phyloP scores from a whole-genome alignment of 2,329 filamentous ascomycete species.

The Pseudogymnoascus sp. region DNA sequence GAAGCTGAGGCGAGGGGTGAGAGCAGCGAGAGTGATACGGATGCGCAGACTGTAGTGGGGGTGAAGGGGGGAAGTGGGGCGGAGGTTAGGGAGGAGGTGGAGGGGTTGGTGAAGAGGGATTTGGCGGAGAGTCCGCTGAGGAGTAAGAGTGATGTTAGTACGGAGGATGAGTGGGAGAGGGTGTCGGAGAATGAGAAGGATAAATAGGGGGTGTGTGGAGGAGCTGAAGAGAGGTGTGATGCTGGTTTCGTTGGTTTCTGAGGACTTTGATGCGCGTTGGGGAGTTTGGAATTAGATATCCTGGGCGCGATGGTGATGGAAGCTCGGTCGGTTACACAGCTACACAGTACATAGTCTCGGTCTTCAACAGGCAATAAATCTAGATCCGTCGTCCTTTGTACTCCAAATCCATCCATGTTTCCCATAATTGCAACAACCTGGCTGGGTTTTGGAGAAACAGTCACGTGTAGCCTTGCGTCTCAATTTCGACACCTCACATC shows the following conservation, averaged over 20 bases:
- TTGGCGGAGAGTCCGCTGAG: slow-evolving; percentile 29
- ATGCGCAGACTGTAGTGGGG: slow-evolving; percentile 47
- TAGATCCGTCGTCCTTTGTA: neutral
- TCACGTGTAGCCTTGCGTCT: neutral
- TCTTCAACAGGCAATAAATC: neutral
- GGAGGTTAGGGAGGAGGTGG: slow-evolving; percentile 15
- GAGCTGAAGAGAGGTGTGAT: neutral
- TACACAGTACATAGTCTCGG: neutral
- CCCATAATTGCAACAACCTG: neutral
- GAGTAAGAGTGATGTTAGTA: slow-evolving; percentile 56
- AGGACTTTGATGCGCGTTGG: neutral
- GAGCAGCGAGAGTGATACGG: slow-evolving; percentile 32
- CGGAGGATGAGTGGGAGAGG: slow-evolving; percentile 97
- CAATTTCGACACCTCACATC: neutral
- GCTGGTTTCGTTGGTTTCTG: neutral
- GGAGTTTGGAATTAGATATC: neutral
- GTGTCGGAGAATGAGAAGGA: slow-evolving; percentile 66
- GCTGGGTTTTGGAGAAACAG: neutral
- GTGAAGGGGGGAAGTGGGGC: slow-evolving; percentile 17
- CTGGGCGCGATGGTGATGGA: neutral
- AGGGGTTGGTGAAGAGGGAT: slow-evolving; percentile 18
- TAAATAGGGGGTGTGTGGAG: slow-evolving; percentile 31
- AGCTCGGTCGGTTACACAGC: neutral
- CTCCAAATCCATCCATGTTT: neutral
- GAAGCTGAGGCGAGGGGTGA: slow-evolving; percentile 29